phyloP scores from a whole-genome alignment of 169 alveolate genomes.

The Babesia bigemina region DNA sequence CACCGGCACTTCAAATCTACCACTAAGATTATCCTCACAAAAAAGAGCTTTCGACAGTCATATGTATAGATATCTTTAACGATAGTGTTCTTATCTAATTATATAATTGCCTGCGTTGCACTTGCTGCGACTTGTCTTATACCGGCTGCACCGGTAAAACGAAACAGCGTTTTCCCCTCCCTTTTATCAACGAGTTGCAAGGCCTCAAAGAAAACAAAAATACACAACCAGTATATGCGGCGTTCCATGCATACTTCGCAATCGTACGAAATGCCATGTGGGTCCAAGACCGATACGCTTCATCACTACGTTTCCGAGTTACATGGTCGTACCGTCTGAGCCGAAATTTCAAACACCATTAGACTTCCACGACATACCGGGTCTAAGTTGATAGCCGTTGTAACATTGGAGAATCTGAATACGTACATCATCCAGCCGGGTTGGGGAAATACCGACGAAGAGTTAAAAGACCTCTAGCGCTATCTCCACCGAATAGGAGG shows the following conservation, averaged over 20 bases:
- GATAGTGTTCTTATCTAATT: too few relatives aligned
- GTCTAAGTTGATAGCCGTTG: not conserved
- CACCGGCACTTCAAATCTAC: too few relatives aligned
- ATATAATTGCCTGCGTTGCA: not conserved
- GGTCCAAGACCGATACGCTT: constrained; percentile 8
- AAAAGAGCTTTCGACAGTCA: too few relatives aligned
- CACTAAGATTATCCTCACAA: too few relatives aligned
- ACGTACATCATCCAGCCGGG: constrained; percentile 3
- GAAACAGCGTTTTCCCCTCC: not conserved
- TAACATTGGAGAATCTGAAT: not conserved
- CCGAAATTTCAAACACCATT: not conserved
- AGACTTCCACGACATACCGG: too few relatives aligned
- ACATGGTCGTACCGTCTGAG: not conserved
- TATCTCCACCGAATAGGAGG: not conserved
- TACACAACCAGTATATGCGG: not conserved
- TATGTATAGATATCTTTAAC: too few relatives aligned
- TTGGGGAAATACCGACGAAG: not conserved
- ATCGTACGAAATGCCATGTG: not conserved
- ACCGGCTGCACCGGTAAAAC: not conserved
- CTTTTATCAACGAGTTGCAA: too few relatives aligned
- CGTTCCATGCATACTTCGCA: not conserved
- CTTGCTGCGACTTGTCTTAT: not conserved
- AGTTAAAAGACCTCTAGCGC: not conserved
- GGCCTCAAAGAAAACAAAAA: too few relatives aligned
- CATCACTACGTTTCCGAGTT: not conserved